phyloP scores from a whole-genome alignment of 2,329 filamentous ascomycete genomes.

The Dactylonectria estremocensis region DNA sequence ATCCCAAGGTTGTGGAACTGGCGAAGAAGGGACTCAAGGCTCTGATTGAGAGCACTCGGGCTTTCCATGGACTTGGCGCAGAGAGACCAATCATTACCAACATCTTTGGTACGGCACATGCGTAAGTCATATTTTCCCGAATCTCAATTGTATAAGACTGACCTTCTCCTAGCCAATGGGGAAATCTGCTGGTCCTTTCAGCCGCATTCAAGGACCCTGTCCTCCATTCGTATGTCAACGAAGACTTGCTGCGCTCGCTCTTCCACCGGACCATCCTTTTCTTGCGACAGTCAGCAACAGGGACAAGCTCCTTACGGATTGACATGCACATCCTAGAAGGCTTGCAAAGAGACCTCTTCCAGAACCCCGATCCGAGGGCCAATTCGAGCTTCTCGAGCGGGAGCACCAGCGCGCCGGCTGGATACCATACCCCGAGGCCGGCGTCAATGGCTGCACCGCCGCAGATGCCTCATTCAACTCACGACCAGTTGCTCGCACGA shows the following conservation, averaged over 20 bases:
- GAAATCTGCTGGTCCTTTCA: conserved; percentile 91
- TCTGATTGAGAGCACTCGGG: conserved; percentile 86
- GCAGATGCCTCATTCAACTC: conserved; percentile 41
- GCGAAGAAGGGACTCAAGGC: conserved; percentile 78
- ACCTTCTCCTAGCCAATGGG: conserved; percentile 82
- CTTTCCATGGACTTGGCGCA: conserved; percentile 78
- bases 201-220: conserved; percentile 81
- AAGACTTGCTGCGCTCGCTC: conserved; percentile 69
- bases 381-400: conserved; percentile 62
- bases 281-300: conserved; percentile 77
- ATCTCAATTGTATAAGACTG: conserved; percentile 21
- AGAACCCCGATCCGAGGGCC: conserved; percentile 46
- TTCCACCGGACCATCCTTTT: conserved; percentile 84
- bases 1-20: conserved; percentile 65
- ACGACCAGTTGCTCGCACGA: conserved; percentile 43
- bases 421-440: conserved; percentile 46
- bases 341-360: conserved; percentile 64
- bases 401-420: conserved; percentile 49
- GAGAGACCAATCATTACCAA: conserved; percentile 90
- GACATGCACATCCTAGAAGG: conserved; percentile 82
- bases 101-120: conserved; percentile 94
- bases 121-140: conserved; percentile 73
- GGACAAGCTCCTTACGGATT: conserved; percentile 80
- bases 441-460: conserved; percentile 44
- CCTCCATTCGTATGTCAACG: conserved; percentile 72